Conservation (phyloP, 129 eudicot genomes). For the Centaurea solstitialis region DNA sequence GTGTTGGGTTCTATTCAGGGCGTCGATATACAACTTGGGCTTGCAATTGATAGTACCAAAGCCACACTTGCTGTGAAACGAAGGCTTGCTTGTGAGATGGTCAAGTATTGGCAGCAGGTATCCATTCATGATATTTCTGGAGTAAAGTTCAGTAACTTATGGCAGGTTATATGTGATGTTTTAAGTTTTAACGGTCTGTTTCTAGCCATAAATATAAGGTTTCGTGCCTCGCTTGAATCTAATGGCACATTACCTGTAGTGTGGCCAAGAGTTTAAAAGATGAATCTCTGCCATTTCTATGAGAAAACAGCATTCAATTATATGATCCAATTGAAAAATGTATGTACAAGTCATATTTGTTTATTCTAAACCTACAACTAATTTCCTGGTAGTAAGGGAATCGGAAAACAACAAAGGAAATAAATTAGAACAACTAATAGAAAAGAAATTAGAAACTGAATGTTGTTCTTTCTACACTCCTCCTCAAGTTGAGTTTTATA, state of each 20-base stretch:
- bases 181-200: neutral
- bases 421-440: neutral
- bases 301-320: neutral
- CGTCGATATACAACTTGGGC: constrained; percentile 97
- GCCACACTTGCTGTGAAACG: constrained; percentile 98
- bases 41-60: constrained; percentile 96
- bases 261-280: neutral
- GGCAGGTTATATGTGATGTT: neutral
- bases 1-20: constrained; percentile 44
- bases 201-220: neutral
- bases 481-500: neutral
- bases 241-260: neutral
- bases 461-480: neutral
- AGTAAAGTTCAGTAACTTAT: neutral
- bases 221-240: neutral
- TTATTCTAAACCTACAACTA: neutral
- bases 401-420: neutral
- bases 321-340: neutral
- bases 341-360: neutral
- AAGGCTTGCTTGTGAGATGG: constrained; percentile 99
- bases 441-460: neutral
- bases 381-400: neutral
- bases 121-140: constrained; percentile 2
- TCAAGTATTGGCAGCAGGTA: constrained; percentile 99
- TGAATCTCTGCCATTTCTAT: neutral